These are phyloP conservation scores for Mycena sanguinolenta DNA, from an alignment of 768 basidiomycete species.

Conservation along the genomic window DNA sequence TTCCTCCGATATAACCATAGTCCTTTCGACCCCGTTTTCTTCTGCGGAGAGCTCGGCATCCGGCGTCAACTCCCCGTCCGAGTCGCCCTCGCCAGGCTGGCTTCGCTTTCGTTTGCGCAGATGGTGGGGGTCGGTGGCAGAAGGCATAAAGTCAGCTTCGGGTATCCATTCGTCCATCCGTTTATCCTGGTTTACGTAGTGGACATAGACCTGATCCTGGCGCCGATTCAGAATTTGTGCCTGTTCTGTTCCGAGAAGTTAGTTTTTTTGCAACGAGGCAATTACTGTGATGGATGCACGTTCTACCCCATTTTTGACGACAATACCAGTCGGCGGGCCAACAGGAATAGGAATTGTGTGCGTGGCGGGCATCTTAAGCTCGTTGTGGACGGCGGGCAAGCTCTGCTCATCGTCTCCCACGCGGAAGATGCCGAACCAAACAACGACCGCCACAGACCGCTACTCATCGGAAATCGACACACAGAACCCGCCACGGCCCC, in stretches of 20 bases:
- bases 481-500: too few relatives aligned
- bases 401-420: conserved; percentile 32
- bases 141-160: conserved; percentile 54
- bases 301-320: conserved; percentile 50
- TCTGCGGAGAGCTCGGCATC: conserved; percentile 25
- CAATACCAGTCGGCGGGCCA: conserved; percentile 47
- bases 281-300: conserved; percentile 41
- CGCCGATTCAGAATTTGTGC: conserved; percentile 69
- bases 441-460: conserved; percentile 12
- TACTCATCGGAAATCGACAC: too few relatives aligned
- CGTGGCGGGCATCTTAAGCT: conserved; percentile 43
- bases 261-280: conserved; percentile 30
- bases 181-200: conserved; percentile 79
- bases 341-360: conserved; percentile 44
- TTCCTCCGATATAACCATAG: conserved; percentile 69
- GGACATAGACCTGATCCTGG: conserved; percentile 72
- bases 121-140: conserved; percentile 39
- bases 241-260: conserved; percentile 49
- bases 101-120: conserved; percentile 33
- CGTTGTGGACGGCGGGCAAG: conserved; percentile 27
- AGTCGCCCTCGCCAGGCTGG: conserved; percentile 44
- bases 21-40: conserved; percentile 24
- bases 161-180: conserved; percentile 82
- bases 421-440: conserved; percentile 31
- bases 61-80: conserved; percentile 39